Percentiles rank a stretch among this genome's conserved stretches.
phyloP scores from a whole-genome alignment of 106 monocot genomes.

The Dendrobium officinale region DNA sequence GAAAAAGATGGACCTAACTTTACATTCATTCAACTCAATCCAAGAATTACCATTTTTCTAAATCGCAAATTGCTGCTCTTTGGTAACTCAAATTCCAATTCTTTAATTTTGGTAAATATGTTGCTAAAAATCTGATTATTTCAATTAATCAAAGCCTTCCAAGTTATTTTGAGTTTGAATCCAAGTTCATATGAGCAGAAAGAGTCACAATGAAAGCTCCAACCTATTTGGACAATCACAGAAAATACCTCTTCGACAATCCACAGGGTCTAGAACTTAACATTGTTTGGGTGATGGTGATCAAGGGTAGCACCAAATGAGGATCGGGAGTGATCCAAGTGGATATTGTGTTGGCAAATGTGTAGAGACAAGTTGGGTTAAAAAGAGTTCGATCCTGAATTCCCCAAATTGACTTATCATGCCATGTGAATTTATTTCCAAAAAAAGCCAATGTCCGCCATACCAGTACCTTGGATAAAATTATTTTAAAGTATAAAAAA shows the following conservation, averaged over 20 bases:
- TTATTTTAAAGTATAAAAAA: no score
- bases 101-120: no score
- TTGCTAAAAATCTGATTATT: background rate
- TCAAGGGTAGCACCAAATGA: background rate
- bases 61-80: no score
- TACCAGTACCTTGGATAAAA: no score
- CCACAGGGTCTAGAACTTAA: background rate
- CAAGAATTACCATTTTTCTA: no score
- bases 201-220: background rate
- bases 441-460: background rate
- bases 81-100: no score
- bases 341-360: no score
- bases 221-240: background rate
- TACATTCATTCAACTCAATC: no score
- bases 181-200: background rate
- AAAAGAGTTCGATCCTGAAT: background rate
- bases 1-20: no score
- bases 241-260: background rate
- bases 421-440: background rate
- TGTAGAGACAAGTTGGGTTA: background rate
- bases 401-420: background rate
- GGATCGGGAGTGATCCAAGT: background rate
- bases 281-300: background rate
- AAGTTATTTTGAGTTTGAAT: background rate
- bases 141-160: background rate